Evolutionary conservation across 805 yeast genomes (phyloP).

Genomic region (Suhomyces vadensis): DNA sequence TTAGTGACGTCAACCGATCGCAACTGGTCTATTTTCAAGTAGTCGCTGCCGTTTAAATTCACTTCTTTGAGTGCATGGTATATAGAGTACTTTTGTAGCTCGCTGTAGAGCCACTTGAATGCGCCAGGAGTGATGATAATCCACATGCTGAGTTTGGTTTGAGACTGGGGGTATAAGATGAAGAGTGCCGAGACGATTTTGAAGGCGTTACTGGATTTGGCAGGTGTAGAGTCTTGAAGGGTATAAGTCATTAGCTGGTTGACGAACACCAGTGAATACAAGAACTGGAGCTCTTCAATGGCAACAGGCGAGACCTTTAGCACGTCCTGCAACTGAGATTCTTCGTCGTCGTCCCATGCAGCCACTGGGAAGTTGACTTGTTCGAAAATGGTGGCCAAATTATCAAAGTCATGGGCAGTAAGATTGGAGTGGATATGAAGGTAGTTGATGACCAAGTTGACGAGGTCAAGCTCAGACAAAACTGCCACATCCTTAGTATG

Average conservation of each 20-base stretch:
- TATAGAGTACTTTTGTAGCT: constrained; percentile 21
- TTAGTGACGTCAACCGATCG: background rate
- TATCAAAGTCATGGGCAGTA: constrained; percentile 17
- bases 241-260: constrained; percentile 15
- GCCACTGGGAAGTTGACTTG: constrained; percentile 19
- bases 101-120: constrained; percentile 31
- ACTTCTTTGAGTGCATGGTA: constrained; percentile 12
- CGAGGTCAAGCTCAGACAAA: background rate
- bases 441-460: constrained; percentile 19
- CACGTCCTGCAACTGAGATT: constrained; percentile 4
- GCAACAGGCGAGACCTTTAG: background rate
- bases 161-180: constrained; percentile 36
- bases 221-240: background rate
- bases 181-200: constrained; percentile 31
- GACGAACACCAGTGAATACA: constrained; percentile 25
- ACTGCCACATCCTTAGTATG: background rate
- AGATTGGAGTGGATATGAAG: constrained; percentile 18
- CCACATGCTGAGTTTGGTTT: constrained; percentile 41
- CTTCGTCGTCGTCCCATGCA: constrained; percentile 10
- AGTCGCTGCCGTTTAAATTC: background rate
- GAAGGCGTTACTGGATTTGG: constrained; percentile 14
- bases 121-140: constrained; percentile 43
- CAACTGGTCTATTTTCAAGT: background rate
- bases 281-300: constrained; percentile 7
- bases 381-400: constrained; percentile 21